Conservation (phyloP, 2,329 filamentous ascomycete species). For the Aspergillus sojae region DNA sequence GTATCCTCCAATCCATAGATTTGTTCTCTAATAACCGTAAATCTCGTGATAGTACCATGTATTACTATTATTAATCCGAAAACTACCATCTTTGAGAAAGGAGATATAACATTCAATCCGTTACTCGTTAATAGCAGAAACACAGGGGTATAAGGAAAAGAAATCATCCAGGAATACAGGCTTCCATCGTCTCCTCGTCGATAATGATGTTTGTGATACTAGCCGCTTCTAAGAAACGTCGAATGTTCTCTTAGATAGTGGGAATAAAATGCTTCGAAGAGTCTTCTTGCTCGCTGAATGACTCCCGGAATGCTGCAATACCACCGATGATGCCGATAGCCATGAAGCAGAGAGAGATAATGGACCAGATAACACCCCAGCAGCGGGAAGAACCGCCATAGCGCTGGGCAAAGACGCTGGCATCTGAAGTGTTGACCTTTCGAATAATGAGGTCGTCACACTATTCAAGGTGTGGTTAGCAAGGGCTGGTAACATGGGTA, state of each 20-base stretch:
- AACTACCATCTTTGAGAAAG: neutral
- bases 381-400: constrained; percentile 80
- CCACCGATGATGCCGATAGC: constrained; percentile 72
- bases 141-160: neutral
- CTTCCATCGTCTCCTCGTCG: neutral
- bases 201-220: neutral
- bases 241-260: constrained; percentile 33
- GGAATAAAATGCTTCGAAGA: constrained; percentile 70
- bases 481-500: neutral
- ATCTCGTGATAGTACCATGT: neutral
- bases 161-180: neutral
- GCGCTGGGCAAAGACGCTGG: constrained; percentile 74
- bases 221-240: neutral
- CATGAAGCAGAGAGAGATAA: constrained; percentile 74
- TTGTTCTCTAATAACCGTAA: no score
- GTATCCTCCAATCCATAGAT: neutral
- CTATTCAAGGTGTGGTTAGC: constrained; percentile 31
- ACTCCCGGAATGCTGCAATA: constrained; percentile 74
- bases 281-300: constrained; percentile 67
- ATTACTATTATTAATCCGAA: neutral
- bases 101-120: neutral
- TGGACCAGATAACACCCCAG: constrained; percentile 78
- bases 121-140: neutral
- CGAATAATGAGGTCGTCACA: constrained; percentile 79
- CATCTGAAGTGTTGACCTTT: constrained; percentile 79